phyloP scores from a whole-genome alignment of 495 filamentous ascomycete genomes.

The Jackrogersella multiformis region DNA sequence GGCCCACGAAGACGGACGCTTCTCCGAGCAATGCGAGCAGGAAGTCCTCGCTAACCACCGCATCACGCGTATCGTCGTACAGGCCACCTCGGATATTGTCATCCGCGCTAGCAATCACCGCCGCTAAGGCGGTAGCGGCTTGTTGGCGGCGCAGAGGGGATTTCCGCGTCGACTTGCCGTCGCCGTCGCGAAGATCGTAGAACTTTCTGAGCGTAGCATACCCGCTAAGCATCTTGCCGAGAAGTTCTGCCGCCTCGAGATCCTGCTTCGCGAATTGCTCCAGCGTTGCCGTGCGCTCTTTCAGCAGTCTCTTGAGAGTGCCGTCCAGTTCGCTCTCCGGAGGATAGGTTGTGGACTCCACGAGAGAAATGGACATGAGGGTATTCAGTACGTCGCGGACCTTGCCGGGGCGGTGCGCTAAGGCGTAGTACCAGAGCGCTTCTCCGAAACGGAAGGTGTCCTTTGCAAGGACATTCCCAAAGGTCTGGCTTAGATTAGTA shows the following conservation, averaged over 20 bases:
- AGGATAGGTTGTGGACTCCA: conserved; percentile 83
- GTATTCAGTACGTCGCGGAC: conserved; percentile 82
- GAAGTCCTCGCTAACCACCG: conserved; percentile 85
- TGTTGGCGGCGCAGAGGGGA: conserved; percentile 64
- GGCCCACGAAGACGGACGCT: conserved; percentile 75
- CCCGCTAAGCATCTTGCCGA: conserved; percentile 85
- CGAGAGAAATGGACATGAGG: conserved; percentile 85
- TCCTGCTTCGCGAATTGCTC: conserved; percentile 71
- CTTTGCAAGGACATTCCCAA: conserved; percentile 73
- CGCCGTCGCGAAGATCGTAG: conserved; percentile 83
- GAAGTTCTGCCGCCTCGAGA: conserved; percentile 77
- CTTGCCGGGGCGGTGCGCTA: conserved; percentile 76
- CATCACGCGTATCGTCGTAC: conserved; percentile 78
- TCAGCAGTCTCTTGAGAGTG: conserved; percentile 70
- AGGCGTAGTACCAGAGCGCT: conserved; percentile 85
- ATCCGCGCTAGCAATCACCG: conserved; percentile 81
- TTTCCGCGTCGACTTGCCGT: conserved; percentile 44
- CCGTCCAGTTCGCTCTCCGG: conserved; percentile 71
- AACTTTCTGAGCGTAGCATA: conserved; percentile 89
- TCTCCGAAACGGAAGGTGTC: conserved; percentile 78
- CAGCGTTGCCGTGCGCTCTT: conserved; percentile 71
- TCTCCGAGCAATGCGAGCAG: conserved; percentile 86
- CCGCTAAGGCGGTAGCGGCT: conserved; percentile 75
- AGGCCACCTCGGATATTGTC: conserved; percentile 90
- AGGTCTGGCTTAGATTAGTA: conserved; percentile 66